Conservation (phyloP, 257 asterid species). For the Penstemon barbatus region DNA sequence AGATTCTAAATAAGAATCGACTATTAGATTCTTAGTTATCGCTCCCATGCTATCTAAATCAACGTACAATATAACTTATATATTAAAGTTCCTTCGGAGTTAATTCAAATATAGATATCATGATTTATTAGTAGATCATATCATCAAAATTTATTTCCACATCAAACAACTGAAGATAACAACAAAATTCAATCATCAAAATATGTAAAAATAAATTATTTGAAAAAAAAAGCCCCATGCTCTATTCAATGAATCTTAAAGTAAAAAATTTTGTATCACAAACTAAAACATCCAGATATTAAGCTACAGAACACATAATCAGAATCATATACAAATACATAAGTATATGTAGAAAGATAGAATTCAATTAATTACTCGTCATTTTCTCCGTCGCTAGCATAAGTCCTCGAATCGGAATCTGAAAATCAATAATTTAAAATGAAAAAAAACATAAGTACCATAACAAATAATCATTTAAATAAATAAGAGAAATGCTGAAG, state of each 20-base stretch:
- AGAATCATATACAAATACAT: conserved; percentile 14
- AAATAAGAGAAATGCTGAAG: conserved; percentile 31
- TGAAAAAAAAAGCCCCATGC: no score
- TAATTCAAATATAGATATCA: background rate
- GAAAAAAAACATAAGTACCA: no score
- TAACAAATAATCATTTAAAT: conserved; percentile 27
- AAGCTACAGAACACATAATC: conserved; percentile 20
- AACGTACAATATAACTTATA: background rate
- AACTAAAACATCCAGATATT: no score
- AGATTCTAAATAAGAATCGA: no score
- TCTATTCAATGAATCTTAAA: no score
- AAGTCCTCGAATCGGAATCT: no score
- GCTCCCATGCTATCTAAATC: conserved; percentile 17
- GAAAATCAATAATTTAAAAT: no score
- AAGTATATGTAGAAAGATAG: no score
- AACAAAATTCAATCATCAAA: conserved; percentile 19
- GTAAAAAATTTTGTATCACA: conserved; percentile 31
- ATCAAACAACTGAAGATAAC: conserved; percentile 3
- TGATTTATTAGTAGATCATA: background rate
- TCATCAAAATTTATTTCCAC: conserved; percentile 24
- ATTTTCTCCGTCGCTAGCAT: conserved; percentile 36
- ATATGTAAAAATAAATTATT: background rate
- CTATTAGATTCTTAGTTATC: background rate
- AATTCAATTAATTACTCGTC: conserved; percentile 52
- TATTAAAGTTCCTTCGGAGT: conserved; percentile 10